phyloP scores from a whole-genome alignment of 228 moss, liverwort and hornwort genomes.

The Sphagnum magellanicum region DNA sequence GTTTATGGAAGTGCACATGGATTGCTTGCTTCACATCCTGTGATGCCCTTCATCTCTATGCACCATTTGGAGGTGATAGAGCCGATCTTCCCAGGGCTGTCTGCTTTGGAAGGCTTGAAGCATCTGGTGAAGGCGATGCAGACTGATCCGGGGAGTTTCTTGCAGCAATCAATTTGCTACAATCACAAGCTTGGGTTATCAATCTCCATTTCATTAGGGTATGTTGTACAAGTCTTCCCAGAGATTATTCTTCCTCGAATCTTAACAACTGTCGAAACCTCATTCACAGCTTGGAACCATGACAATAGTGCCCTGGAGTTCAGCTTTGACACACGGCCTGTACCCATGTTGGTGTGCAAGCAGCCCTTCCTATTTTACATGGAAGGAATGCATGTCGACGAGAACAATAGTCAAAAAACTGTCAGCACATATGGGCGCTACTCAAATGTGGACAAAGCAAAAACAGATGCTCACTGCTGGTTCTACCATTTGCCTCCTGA shows the following conservation, averaged over 20 bases:
- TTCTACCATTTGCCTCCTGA: slow-evolving; percentile 27
- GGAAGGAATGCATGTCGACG: slow-evolving; percentile 39
- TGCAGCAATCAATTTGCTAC: slow-evolving; percentile 86
- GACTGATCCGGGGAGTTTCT: slow-evolving; percentile 73
- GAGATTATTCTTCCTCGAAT: slow-evolving; percentile 69
- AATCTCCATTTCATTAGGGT: slow-evolving; percentile 82
- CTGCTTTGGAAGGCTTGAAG: slow-evolving; percentile 67
- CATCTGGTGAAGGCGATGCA: slow-evolving; percentile 68
- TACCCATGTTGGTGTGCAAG: slow-evolving; percentile 50
- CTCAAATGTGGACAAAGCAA: slow-evolving; percentile 33
- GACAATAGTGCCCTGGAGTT: slow-evolving; percentile 60
- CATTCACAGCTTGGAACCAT: slow-evolving; percentile 82
- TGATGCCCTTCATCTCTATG: slow-evolving; percentile 91
- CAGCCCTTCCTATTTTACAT: slow-evolving; percentile 70
- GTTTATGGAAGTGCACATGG: slow-evolving; percentile 80
- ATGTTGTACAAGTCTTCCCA: slow-evolving; percentile 81
- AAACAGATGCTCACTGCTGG: slow-evolving; percentile 38
- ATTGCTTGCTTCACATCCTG: slow-evolving; percentile 79
- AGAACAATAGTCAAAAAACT: slow-evolving; percentile 4
- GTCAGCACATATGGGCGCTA: slow-evolving; percentile 31
- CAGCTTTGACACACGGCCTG: slow-evolving; percentile 74
- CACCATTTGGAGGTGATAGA: slow-evolving; percentile 88
- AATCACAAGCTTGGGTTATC: slow-evolving; percentile 59
- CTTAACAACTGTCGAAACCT: slow-evolving; percentile 65
- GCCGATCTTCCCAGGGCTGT: slow-evolving; percentile 66